phyloP scores from a whole-genome alignment of 345 rosid genomes.

The Litchi chinensis region DNA sequence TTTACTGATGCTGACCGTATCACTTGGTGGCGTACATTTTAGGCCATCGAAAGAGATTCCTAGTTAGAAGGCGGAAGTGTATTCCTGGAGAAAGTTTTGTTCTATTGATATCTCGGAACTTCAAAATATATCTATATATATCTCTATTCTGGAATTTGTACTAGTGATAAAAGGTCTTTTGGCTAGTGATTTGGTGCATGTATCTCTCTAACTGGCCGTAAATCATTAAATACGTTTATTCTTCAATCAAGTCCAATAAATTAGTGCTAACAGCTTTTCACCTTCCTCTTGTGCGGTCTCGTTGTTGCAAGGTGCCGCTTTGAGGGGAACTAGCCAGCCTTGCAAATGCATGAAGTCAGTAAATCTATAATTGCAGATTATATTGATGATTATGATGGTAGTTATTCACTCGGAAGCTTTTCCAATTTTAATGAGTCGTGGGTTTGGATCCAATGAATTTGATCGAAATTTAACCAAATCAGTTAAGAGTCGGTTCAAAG shows the following conservation, averaged over 20 bases:
- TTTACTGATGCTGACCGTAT: conserved; percentile 25
- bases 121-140: no score
- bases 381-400: no score
- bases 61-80: conserved; percentile 7
- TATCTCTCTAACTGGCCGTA: not conserved
- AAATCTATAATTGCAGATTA: not conserved
- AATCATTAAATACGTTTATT: not conserved
- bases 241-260: not conserved
- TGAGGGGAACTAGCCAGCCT: no score
- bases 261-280: not conserved
- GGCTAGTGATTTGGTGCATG: conserved; percentile 12
- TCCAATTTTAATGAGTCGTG: no score
- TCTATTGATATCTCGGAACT: conserved; percentile 3
- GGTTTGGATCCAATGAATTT: no score
- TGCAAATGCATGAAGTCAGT: no score
- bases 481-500: no score
- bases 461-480: no score
- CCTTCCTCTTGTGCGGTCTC: no score
- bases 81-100: conserved; percentile 21
- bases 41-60: conserved; percentile 12
- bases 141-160: conserved; percentile 21
- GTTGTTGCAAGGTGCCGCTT: no score
- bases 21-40: conserved; percentile 12
- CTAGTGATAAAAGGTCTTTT: conserved; percentile 18
- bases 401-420: no score